phyloP scores from a whole-genome alignment of 352 stramenopile genomes.

The Globisporangium recalcitrans region DNA sequence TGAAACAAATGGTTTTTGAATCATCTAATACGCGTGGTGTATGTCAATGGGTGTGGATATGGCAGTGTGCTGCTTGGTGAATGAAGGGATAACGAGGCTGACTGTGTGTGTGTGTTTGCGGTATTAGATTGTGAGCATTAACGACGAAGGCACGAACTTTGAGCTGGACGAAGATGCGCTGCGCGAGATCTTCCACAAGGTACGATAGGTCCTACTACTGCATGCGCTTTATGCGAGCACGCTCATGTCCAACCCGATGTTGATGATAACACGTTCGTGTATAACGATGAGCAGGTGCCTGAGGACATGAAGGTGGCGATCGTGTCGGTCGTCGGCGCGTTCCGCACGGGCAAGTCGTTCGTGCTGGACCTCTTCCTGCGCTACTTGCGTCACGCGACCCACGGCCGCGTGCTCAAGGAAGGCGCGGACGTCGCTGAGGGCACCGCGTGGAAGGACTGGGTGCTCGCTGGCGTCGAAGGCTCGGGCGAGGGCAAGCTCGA shows the following conservation, averaged over 20 bases:
- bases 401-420: slow-evolving; percentile 45
- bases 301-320: slow-evolving; percentile 96
- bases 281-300: slow-evolving; percentile 42
- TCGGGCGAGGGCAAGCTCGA: slow-evolving; percentile 56
- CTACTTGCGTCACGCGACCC: slow-evolving; percentile 88
- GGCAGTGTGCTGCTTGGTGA: not conserved
- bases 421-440: slow-evolving; percentile 37
- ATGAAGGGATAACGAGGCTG: not conserved
- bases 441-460: slow-evolving; percentile 56
- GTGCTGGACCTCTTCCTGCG: slow-evolving; percentile 96
- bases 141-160: slow-evolving; percentile 86
- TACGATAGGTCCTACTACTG: slow-evolving; percentile 14
- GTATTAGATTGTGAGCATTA: slow-evolving; percentile 79
- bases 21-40: not conserved
- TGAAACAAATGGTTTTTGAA: not conserved
- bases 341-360: slow-evolving; percentile 98
- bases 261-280: too few species aligned
- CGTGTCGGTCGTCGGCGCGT: slow-evolving; percentile 97
- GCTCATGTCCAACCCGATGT: too few species aligned
- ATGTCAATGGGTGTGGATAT: not conserved
- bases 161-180: slow-evolving; percentile 68
- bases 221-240: too few species aligned
- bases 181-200: slow-evolving; percentile 64
- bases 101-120: not conserved
- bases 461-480: slow-evolving; percentile 52